Conservation (phyloP, 768 basidiomycete genomes). For the Cubamyces lactineus region DNA sequence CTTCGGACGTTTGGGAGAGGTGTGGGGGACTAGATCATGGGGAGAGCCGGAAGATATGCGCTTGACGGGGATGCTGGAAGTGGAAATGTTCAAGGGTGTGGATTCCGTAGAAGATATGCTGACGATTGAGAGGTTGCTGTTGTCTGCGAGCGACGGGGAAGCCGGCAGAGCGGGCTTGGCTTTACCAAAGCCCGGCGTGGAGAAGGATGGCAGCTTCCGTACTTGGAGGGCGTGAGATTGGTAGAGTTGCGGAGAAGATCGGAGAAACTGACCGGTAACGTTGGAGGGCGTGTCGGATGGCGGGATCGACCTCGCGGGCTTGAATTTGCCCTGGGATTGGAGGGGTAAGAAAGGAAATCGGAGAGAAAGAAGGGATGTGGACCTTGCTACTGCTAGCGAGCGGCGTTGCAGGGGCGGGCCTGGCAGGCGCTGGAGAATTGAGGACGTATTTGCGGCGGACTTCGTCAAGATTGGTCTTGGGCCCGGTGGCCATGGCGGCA, state of each 20-base stretch:
- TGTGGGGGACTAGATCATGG: constrained; percentile 14
- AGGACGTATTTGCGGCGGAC: constrained; percentile 18
- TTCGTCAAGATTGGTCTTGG: constrained; percentile 29
- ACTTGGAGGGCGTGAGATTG: constrained; percentile 5
- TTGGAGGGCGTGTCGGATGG: constrained; percentile 8
- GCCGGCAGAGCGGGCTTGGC: constrained; percentile 21
- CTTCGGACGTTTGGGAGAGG: constrained; percentile 38
- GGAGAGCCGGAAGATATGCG: constrained; percentile 34
- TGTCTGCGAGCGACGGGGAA: constrained; percentile 25
- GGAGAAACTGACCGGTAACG: constrained; percentile 10
- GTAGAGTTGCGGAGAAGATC: too few species aligned
- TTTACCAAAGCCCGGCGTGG: constrained; percentile 49
- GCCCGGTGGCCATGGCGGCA: constrained; percentile 23
- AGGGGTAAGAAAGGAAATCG: background rate
- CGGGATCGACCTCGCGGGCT: constrained; percentile 24
- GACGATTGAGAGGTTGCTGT: constrained; percentile 26
- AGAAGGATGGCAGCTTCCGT: constrained; percentile 43
- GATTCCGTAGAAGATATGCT: constrained; percentile 24
- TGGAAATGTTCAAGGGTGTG: constrained; percentile 16
- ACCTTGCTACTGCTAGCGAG: constrained; percentile 16
- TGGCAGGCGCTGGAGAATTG: background rate
- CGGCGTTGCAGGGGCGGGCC: constrained; percentile 6
- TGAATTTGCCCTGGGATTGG: constrained; percentile 20
- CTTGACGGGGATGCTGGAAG: constrained; percentile 32
- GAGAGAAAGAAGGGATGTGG: background rate